Evolutionary conservation across 352 stramenopile genomes (phyloP), one percentile per base, ranked within the genome.

Genomic region (Globisporangium mamillatum): DNA sequence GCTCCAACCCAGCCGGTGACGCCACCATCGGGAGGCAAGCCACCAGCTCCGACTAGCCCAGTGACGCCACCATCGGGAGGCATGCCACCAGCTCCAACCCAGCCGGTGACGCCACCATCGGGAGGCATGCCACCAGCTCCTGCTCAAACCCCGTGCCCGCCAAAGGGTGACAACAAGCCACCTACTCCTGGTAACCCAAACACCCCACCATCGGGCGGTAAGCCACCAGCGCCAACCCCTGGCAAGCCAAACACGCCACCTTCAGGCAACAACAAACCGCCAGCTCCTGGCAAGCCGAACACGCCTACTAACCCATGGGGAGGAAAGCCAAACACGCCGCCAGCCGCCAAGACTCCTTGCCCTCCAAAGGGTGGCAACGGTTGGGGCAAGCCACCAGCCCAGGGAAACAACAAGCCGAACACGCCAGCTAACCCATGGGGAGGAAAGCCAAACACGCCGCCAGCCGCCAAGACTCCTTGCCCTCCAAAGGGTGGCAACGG

Each of bases 271-370:
- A 24, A 24, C 7, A 58, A 66, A 32, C 60, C 41, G 18, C n/a
- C n/a, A n/a, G n/a, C n/a, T n/a, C n/a, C n/a, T n/a, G n/a, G 18
- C 7, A 58, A 66, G 50, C 60, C 41, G 18, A 36, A 46, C 38
- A 32, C 38, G 44, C 41, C 60, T 24, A 38, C 59, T 36, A 36
- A 36, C 38, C 58, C 59, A 32, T 64, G 38, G 59, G 24, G 41
- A 20, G 59, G 59, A 16, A 64, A 56, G 59, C 59, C 59, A 18
- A 64, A 64, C 59, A 44, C 38, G 10, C 59, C 59, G 22, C 59
- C 59, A n/a, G 61, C 38, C 50, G 60, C 44, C 12, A 41, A 58
- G 29, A 66, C 60, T 20, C 60, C 60, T 8, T 67, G 62, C 50
- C 62, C 62, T 20, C 34, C 50, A 20, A 66, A 56, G 60, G 60